Base-by-base conservation (phyloP, 192 early-diverging fungal species). In the Gryganskiella cystojenkinii region DNA sequence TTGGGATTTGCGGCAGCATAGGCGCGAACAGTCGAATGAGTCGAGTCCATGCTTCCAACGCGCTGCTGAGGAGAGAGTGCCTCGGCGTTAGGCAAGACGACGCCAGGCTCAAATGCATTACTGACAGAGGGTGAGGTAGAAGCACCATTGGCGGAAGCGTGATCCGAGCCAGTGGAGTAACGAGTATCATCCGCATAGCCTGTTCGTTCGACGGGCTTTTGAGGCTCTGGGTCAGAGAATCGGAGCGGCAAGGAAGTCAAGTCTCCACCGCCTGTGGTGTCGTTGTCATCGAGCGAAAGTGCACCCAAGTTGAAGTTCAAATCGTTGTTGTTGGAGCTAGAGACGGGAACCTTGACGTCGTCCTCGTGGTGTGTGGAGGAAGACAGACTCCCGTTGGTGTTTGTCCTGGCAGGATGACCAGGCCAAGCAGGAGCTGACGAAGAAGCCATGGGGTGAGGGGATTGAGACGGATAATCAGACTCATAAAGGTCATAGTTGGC, bases 101-200 rank as follows among this genome's bases (percentile, higher is more conserved):
- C 55, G 5, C 55, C 55, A 20, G 55, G 55, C 4, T 33, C 55
- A 35, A 56, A 56, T 9, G 55, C 24, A 17, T 33, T 33, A 35
- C 17, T 35, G 4, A 28, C 14, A 4, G 25, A n/a, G 15, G 55
- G 33, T 19, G 55, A 31, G n/a, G 55, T 19, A 20, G 30, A 61
- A n/a, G 54, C 71, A 22, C 64, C 56, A 27, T 78, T n/a, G n/a
- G 55, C 28, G 33, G 30, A 61, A n/a, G 54, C 71, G 24, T 69
- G 61, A 27, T 78, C 74, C 2, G 74, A 78, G 10, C 74, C 74
- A 46, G n/a, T n/a, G n/a, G 74, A 78, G 43, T 57, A 78, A 22
- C 74, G 47, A 15, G 61, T 69, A 25, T 78, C 74, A 25, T 78
- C 74, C 4, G 61, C 74, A 47, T 78, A 78, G 11, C 74, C 74